A percentile compares a stretch with the other conserved stretches of the same genome.
These are phyloP conservation scores for Tetrapyrgos nigripes DNA, from an alignment of 1,284 basidiomycete genomes.

Conservation along the genomic window DNA sequence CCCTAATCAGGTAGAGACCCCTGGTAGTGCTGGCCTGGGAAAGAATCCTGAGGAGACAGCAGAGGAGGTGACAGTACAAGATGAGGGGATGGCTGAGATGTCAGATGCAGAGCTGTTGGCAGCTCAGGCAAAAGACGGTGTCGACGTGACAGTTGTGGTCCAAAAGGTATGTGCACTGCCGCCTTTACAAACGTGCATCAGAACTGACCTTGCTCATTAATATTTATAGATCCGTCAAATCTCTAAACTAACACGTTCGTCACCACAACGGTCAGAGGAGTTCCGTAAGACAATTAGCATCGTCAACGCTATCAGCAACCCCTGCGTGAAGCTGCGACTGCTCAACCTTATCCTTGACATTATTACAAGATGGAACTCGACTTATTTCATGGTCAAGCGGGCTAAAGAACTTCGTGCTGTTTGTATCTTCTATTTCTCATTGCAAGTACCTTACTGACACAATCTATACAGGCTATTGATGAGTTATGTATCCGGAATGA, in stretches of 20 bases:
- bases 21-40: background rate
- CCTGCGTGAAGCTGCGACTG: background rate
- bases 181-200: background rate
- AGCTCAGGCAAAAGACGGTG: background rate
- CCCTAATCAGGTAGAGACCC: background rate
- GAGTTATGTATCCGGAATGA: background rate
- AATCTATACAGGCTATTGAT: background rate
- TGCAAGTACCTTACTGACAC: no score
- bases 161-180: background rate
- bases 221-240: background rate
- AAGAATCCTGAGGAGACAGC: background rate
- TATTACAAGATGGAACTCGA: conserved; percentile 2
- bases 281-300: background rate
- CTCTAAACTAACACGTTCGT: conserved; percentile 1
- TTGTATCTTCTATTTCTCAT: no score
- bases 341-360: conserved; percentile 7
- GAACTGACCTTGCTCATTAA: no score
- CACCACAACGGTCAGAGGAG: conserved; percentile 1
- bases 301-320: background rate
- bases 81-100: background rate
- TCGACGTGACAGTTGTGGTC: background rate
- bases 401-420: background rate
- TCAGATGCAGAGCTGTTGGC: background rate
- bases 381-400: no score
- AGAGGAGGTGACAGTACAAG: background rate